phyloP scores from a whole-genome alignment of 495 filamentous ascomycete genomes.

The Talaromyces liani region DNA sequence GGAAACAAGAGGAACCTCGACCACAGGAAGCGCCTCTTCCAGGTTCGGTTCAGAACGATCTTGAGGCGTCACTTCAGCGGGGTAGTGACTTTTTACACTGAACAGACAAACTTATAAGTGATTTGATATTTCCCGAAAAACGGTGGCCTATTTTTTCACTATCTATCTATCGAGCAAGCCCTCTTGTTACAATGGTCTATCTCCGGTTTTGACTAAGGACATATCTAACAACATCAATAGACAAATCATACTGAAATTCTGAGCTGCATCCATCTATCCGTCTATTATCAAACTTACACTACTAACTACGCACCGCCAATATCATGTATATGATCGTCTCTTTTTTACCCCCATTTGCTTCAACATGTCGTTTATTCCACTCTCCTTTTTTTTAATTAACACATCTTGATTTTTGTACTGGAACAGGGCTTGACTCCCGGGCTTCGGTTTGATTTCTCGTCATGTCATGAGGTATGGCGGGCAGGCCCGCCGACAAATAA shows the following conservation, averaged over 20 bases:
- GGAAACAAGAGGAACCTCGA: conserved; percentile 77
- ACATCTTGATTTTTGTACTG: not conserved
- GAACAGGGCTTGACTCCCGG: not conserved
- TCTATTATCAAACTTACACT: not conserved
- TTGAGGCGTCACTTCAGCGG: conserved; percentile 81
- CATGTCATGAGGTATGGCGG: not conserved
- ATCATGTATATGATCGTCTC: not conserved
- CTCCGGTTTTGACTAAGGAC: not conserved
- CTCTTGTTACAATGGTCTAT: not conserved
- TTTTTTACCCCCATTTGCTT: not conserved
- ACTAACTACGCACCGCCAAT: not conserved
- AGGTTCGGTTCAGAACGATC: conserved; percentile 44
- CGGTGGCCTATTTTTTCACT: not conserved
- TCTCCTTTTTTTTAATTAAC: not conserved
- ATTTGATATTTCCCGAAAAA: not conserved
- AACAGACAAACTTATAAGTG: not conserved
- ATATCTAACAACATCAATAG: not conserved
- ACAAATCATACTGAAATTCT: not conserved
- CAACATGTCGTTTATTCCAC: not conserved
- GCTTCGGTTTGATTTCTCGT: not conserved
- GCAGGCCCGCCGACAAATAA: not conserved
- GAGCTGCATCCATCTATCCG: not conserved
- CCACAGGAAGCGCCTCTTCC: conserved; percentile 68
- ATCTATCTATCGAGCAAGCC: not conserved
- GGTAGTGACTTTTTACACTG: conserved; percentile 51